These are phyloP conservation scores for Evernia prunastri DNA, from an alignment of 495 filamentous ascomycete genomes.

Conservation along the genomic window DNA sequence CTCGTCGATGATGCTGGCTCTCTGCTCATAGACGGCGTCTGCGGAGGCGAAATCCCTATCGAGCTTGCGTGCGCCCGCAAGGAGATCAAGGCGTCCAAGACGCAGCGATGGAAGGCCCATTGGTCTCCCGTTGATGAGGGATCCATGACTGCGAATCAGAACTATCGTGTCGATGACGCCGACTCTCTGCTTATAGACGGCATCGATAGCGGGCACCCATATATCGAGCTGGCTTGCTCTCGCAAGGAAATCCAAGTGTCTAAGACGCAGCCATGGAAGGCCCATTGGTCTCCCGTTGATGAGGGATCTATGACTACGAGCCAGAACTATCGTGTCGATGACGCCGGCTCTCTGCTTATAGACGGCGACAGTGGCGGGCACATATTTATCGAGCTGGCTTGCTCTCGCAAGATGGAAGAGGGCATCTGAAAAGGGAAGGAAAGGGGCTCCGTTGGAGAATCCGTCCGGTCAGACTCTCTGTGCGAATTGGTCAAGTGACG, in stretches of 20 bases:
- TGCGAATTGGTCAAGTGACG: neutral
- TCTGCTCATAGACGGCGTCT: neutral
- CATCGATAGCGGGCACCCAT: neutral
- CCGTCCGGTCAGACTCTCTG: neutral
- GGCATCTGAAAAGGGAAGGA: neutral
- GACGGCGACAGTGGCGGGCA: neutral
- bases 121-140: neutral
- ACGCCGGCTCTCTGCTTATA: neutral
- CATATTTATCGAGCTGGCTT: neutral
- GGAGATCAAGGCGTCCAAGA: neutral
- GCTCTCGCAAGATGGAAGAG: neutral
- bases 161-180: neutral
- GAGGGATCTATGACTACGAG: neutral
- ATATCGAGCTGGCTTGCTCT: neutral
- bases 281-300: neutral
- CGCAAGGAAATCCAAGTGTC: too few species aligned
- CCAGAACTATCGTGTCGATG: neutral
- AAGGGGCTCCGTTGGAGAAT: neutral
- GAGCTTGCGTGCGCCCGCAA: neutral
- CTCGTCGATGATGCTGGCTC: neutral
- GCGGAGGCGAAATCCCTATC: neutral
- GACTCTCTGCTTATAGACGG: neutral
- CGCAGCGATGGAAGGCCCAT: neutral
- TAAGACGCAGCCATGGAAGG: neutral
- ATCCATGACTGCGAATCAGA: neutral